A percentile compares a stretch with the other conserved stretches of the same genome.
phyloP scores from a whole-genome alignment of 257 asterid species.

The Nicotiana otophora region DNA sequence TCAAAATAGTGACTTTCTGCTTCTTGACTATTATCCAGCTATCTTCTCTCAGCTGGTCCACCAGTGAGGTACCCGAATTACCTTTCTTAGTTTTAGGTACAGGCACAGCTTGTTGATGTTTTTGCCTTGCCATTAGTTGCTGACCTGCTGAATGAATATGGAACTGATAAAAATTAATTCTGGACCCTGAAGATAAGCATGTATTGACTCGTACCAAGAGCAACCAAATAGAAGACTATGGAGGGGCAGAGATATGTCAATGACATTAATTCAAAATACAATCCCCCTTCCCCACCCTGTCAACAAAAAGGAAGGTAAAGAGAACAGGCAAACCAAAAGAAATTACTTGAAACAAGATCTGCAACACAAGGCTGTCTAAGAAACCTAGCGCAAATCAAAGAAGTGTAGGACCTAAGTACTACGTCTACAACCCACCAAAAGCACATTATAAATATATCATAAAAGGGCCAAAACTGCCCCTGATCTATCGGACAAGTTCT shows the following conservation, averaged over 20 bases:
- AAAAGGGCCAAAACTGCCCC: too few relatives aligned
- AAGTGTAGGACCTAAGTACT: neutral
- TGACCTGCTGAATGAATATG: slow-evolving; percentile 4
- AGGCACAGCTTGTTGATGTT: slow-evolving; percentile 26
- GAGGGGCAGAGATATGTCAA: neutral
- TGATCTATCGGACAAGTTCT: too few relatives aligned
- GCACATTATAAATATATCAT: neutral
- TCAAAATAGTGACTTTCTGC: slow-evolving; percentile 69
- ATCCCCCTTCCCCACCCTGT: neutral
- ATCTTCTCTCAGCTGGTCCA: slow-evolving; percentile 29
- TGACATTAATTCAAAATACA: neutral
- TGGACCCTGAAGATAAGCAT: neutral
- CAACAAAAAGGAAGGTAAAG: neutral
- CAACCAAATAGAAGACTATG: neutral
- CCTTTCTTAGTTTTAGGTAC: slow-evolving; percentile 37
- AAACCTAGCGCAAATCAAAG: neutral
- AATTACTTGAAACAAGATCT: slow-evolving; percentile 3
- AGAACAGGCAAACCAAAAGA: neutral
- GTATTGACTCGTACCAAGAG: neutral
- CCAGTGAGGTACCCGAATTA: slow-evolving; percentile 19
- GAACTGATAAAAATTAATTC: neutral
- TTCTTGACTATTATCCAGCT: slow-evolving; percentile 78
- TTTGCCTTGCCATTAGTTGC: slow-evolving; percentile 57
- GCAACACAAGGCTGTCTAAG: neutral
- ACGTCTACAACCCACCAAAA: neutral